Evolutionary conservation across 148 eudicot genomes (phyloP).

Genomic region (Heliamphora exappendiculata): DNA sequence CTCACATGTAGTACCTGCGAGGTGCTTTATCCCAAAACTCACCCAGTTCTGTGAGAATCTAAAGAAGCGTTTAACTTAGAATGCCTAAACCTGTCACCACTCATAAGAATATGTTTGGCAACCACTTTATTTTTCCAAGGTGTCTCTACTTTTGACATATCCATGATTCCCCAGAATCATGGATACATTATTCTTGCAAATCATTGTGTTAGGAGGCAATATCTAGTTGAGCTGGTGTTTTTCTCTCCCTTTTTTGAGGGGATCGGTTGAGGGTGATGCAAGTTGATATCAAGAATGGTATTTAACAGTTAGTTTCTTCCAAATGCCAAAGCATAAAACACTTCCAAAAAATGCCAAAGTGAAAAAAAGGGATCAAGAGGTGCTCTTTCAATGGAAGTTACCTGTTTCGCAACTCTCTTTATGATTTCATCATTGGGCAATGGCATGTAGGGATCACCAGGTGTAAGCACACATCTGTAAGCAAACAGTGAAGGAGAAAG

Average conservation of each 20-base stretch:
- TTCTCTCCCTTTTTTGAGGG: not conserved
- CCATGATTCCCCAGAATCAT: not conserved
- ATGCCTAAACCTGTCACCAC: too few relatives aligned
- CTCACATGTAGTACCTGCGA: too few relatives aligned
- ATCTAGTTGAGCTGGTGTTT: too few relatives aligned
- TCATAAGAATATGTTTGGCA: not conserved
- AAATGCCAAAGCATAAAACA: not conserved
- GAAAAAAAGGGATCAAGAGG: not conserved
- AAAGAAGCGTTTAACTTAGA: too few relatives aligned
- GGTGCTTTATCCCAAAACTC: not conserved
- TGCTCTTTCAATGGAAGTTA: constrained; percentile 18
- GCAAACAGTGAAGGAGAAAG: constrained; percentile 10
- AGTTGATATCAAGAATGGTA: not conserved
- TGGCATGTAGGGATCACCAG: constrained; percentile 99
- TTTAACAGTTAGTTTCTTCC: not conserved
- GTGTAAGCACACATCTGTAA: constrained; percentile 96
- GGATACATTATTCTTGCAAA: not conserved
- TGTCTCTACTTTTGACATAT: too few relatives aligned
- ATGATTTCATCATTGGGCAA: constrained; percentile 80
- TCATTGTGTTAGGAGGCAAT: not conserved
- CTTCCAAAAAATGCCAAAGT: not conserved
- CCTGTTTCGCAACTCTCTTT: constrained; percentile 78
- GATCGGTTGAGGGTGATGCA: not conserved
- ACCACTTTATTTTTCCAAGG: not conserved
- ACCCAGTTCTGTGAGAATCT: too few relatives aligned